phyloP scores from a whole-genome alignment of 2,329 filamentous ascomycete species.

The Pseudogymnoascus sp. region DNA sequence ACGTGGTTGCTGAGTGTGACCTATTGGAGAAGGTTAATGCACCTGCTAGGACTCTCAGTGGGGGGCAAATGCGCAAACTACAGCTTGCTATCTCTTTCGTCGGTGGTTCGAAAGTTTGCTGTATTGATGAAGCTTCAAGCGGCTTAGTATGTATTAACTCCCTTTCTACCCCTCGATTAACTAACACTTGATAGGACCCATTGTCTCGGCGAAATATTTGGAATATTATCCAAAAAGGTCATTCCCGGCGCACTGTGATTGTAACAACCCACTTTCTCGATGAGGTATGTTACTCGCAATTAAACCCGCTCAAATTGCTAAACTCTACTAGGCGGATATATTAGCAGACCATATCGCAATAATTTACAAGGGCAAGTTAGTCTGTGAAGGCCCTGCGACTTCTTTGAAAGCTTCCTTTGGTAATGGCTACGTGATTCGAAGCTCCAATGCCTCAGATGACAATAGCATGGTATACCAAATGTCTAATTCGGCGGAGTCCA shows the following conservation, averaged over 20 bases:
- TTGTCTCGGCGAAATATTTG: conserved; percentile 59
- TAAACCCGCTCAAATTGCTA: background rate
- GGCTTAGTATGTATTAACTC: conserved; percentile 36
- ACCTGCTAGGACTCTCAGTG: conserved; percentile 50
- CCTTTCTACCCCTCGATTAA: background rate
- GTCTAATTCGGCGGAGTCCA: conserved; percentile 45
- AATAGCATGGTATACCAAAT: conserved; percentile 17
- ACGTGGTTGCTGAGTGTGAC: conserved; percentile 50
- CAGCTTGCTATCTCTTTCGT: conserved; percentile 64
- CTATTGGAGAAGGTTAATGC: conserved; percentile 50
- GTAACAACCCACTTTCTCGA: conserved; percentile 63
- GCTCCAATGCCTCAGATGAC: conserved; percentile 13
- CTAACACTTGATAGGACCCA: conserved; percentile 38
- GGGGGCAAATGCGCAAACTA: conserved; percentile 60
- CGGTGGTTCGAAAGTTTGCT: conserved; percentile 56
- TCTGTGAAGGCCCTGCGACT: conserved; percentile 55
- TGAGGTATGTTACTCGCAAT: conserved; percentile 30
- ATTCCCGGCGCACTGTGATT: conserved; percentile 53
- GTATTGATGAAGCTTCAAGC: conserved; percentile 59
- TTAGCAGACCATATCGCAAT: conserved; percentile 60
- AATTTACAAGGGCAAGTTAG: conserved; percentile 55
- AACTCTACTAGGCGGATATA: conserved; percentile 43
- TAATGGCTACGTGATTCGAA: conserved; percentile 44
- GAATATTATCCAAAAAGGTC: conserved; percentile 59
- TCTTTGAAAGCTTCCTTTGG: conserved; percentile 55